These are phyloP conservation scores for Beauveria brongniartii DNA, from an alignment of 2,329 filamentous ascomycete genomes.

Conservation along the genomic window DNA sequence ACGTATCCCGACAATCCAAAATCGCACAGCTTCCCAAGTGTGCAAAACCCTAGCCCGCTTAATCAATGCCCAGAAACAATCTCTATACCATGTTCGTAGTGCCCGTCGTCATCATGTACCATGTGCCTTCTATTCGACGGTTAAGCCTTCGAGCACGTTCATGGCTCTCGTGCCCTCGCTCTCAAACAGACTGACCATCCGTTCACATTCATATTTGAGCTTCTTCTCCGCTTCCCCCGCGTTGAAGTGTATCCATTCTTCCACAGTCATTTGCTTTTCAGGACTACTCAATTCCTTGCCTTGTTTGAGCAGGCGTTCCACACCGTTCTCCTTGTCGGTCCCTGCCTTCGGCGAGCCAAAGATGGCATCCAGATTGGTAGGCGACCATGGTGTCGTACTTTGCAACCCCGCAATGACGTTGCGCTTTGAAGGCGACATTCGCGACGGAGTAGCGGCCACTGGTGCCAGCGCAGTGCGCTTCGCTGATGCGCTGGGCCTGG, in stretches of 20 bases:
- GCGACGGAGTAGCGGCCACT: conserved; percentile 38
- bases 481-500: conserved; percentile 40
- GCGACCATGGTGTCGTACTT: conserved; percentile 57
- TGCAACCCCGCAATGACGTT: conserved; percentile 49
- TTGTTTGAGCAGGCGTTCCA: conserved; percentile 41
- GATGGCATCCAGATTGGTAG: conserved; percentile 67
- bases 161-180: conserved; percentile 73
- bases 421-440: conserved; percentile 53
- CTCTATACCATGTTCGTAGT: neutral
- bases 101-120: conserved; percentile 1
- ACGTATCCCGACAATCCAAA: conserved; percentile 8
- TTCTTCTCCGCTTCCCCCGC: conserved; percentile 73
- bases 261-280: conserved; percentile 85
- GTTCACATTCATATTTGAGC: conserved; percentile 73
- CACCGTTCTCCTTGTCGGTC: conserved; percentile 44
- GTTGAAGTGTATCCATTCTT: conserved; percentile 84
- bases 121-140: conserved; percentile 35
- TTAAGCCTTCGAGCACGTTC: conserved; percentile 64
- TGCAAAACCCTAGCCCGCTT: conserved; percentile 5
- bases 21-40: neutral
- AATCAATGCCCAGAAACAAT: conserved; percentile 6
- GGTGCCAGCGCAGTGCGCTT: conserved; percentile 41
- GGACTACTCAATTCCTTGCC: conserved; percentile 59
- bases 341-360: conserved; percentile 41
- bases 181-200: conserved; percentile 76